Evolutionary conservation across 1,284 basidiomycete species (phyloP).

Genomic region (Ustanciosporium gigantosporum): DNA sequence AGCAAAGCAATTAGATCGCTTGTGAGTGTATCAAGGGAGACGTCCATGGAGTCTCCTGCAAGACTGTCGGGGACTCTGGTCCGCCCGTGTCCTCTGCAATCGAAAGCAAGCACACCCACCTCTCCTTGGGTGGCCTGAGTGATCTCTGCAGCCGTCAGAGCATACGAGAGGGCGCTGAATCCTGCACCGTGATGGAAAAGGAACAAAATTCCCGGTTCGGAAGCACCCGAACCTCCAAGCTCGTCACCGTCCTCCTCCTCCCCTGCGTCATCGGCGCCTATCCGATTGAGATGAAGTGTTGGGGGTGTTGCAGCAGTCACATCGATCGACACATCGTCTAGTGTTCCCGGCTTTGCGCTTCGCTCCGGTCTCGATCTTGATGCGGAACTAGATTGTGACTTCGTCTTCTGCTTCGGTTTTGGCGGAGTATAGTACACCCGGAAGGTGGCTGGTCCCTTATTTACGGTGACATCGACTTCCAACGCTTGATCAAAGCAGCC

Average conservation of each 20-base stretch:
- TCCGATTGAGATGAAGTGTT: constrained; percentile 9
- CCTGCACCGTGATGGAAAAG: constrained; percentile 95
- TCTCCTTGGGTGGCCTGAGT: constrained; percentile 69
- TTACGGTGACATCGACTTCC: constrained; percentile 46
- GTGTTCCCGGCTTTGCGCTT: not conserved
- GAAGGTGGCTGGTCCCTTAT: constrained; percentile 54
- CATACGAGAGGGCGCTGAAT: constrained; percentile 84
- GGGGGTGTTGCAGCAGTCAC: constrained; percentile 9
- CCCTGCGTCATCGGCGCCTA: constrained; percentile 51
- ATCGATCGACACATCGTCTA: constrained; percentile 5
- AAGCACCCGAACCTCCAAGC: not conserved
- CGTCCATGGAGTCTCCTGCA: constrained; percentile 25
- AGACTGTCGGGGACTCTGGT: constrained; percentile 5
- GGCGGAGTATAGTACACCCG: constrained; percentile 61
- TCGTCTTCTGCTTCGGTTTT: not conserved
- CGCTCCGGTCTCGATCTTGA: not conserved
- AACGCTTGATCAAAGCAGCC: constrained; percentile 56
- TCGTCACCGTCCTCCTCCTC: constrained; percentile 62
- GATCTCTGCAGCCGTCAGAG: constrained; percentile 80
- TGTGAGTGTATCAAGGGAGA: constrained; percentile 48
- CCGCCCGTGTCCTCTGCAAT: constrained; percentile 81
- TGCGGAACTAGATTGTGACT: not conserved
- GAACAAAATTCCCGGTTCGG: constrained; percentile 70
- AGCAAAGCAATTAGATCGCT: constrained; percentile 37
- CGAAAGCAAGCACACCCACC: constrained; percentile 80